Conservation (phyloP, 805 yeast species). For the Metschnikowia henanensis region DNA sequence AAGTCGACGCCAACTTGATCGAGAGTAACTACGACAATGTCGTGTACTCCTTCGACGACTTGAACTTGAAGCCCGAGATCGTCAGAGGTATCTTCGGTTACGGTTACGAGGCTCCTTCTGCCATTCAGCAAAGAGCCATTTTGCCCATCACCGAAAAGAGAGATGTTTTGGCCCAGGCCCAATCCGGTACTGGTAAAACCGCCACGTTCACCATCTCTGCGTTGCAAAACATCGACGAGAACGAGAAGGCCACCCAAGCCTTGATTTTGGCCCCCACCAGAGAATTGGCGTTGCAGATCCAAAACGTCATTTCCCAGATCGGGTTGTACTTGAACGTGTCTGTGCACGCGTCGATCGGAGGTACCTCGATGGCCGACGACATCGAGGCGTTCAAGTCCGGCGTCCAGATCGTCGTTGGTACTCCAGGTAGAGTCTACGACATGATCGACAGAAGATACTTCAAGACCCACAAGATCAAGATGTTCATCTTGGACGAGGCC, state of each 20-base stretch:
- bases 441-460: conserved; percentile 91
- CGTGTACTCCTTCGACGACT: conserved; percentile 66
- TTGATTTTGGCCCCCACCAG: conserved; percentile 96
- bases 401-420: conserved; percentile 93
- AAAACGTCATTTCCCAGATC: conserved; percentile 85
- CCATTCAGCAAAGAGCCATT: conserved; percentile 81
- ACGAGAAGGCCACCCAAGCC: conserved; percentile 80
- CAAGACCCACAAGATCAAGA: conserved; percentile 79
- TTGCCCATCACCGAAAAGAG: conserved; percentile 73
- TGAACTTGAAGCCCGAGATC: conserved; percentile 70
- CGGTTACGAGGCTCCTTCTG: conserved; percentile 81
- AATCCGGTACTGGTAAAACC: conserved; percentile 91
- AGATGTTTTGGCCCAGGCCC: conserved; percentile 80
- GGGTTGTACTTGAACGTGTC: conserved; percentile 89
- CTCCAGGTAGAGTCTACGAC: conserved; percentile 97
- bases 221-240: conserved; percentile 72
- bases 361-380: conserved; percentile 88
- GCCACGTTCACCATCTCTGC: conserved; percentile 81
- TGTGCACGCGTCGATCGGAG: conserved; percentile 98
- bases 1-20: conserved; percentile 79
- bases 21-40: conserved; percentile 97
- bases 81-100: conserved; percentile 76
- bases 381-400: conserved; percentile 79
- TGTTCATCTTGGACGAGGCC: conserved; percentile 97
- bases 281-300: conserved; percentile 95